Evolutionary conservation across 345 rosid genomes (phyloP).

Genomic region (Murraya paniculata): DNA sequence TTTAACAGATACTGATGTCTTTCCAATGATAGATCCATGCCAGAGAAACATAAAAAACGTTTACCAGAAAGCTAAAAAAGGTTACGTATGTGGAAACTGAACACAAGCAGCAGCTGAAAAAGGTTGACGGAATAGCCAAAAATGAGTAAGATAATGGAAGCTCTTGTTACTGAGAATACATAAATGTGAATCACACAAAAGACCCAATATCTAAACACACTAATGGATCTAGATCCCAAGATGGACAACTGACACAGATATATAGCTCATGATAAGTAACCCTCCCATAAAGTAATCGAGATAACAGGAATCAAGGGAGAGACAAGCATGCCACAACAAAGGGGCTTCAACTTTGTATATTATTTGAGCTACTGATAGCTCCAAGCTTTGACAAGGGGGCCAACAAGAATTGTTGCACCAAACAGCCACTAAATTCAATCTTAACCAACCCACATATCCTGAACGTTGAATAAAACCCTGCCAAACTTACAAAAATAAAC

Average conservation of each 20-base stretch:
- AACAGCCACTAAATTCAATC: neutral
- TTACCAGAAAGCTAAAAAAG: neutral
- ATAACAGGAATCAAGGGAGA: neutral
- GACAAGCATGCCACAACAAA: neutral
- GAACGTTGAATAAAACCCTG: neutral
- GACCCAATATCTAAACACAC: neutral
- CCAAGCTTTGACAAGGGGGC: neutral
- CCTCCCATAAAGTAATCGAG: neutral
- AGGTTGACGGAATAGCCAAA: neutral
- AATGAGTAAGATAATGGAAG: neutral
- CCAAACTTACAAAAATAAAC: neutral
- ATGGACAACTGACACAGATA: neutral
- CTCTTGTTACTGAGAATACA: neutral
- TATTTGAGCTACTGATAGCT: neutral
- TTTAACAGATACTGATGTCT: neutral
- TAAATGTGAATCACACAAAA: neutral
- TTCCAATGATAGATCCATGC: neutral
- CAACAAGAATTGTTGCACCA: neutral
- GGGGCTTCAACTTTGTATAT: neutral
- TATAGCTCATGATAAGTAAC: neutral
- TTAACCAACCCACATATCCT: neutral
- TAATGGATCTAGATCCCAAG: neutral
- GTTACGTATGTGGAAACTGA: neutral
- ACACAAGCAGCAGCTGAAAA: neutral
- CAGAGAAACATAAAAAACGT: neutral